phyloP scores from a whole-genome alignment of 176 grass and related monocot genomes.

The Rhynchospora breviuscula region DNA sequence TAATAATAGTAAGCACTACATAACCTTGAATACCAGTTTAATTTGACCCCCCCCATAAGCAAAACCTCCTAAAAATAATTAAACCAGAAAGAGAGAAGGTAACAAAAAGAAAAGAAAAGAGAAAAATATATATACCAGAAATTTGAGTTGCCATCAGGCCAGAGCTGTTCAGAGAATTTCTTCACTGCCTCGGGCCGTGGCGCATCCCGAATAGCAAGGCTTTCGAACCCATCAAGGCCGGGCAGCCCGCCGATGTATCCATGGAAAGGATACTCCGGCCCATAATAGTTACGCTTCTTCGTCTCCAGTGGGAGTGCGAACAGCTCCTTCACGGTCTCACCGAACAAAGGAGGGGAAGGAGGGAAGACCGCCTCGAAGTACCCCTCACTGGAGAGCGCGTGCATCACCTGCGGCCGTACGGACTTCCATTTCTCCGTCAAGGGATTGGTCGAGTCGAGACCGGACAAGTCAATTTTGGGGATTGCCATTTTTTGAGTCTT shows the following conservation, averaged over 20 bases:
- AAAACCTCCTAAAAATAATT: background rate
- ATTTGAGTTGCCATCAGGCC: constrained; percentile 32
- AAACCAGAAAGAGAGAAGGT: background rate
- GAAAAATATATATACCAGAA: constrained; percentile 55
- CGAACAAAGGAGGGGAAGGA: constrained; percentile 33
- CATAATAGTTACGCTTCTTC: constrained; percentile 54
- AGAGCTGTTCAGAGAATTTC: constrained; percentile 41
- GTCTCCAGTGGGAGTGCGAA: constrained; percentile 41
- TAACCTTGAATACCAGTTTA: background rate
- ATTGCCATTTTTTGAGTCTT: background rate
- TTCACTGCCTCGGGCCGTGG: background rate
- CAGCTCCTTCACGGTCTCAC: constrained; percentile 35
- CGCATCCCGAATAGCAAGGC: constrained; percentile 40
- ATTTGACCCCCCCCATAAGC: background rate
- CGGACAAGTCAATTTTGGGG: constrained; percentile 32
- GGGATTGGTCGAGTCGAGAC: background rate
- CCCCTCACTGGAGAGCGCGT: constrained; percentile 38
- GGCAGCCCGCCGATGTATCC: constrained; percentile 50
- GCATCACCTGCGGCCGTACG: constrained; percentile 32
- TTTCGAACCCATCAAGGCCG: constrained; percentile 37
- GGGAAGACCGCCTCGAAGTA: constrained; percentile 58
- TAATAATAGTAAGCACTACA: background rate
- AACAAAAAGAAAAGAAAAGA: too few relatives aligned
- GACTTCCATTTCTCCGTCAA: background rate
- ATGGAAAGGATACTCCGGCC: constrained; percentile 41